Percentiles rank a stretch among this genome's conserved stretches.
These are phyloP conservation scores for Camellia sinensis DNA, from an alignment of 148 eudicot species.

Conservation along the genomic window DNA sequence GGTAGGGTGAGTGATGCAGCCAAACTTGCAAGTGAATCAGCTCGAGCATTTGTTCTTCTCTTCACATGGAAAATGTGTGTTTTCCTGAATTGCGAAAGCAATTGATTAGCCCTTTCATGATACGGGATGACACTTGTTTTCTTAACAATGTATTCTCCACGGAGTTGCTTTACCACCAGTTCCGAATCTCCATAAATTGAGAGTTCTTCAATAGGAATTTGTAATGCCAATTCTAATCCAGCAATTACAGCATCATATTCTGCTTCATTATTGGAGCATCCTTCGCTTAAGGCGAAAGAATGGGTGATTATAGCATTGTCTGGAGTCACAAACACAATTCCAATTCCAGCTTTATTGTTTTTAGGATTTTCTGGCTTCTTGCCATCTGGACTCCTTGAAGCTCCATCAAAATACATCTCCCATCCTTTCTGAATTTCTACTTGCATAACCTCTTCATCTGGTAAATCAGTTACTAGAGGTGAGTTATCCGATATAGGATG, in stretches of 20 bases:
- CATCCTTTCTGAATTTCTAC: background rate
- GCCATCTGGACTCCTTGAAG: conserved; percentile 4
- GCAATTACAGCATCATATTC: too few relatives aligned
- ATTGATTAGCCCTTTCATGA: too few relatives aligned
- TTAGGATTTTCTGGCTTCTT: background rate
- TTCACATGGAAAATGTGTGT: background rate
- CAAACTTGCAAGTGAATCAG: too few relatives aligned
- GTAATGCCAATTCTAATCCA: too few relatives aligned
- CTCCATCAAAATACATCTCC: conserved; percentile 5
- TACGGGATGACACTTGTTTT: too few relatives aligned
- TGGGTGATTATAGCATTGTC: background rate
- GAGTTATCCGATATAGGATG: conserved; percentile 1
- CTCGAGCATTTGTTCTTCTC: background rate
- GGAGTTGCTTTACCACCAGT: too few relatives aligned
- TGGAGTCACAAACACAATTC: background rate
- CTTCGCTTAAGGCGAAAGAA: background rate
- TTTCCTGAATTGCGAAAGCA: background rate
- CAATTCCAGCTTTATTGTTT: background rate
- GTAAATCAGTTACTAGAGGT: background rate
- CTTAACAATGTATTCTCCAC: too few relatives aligned
- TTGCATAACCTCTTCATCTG: background rate
- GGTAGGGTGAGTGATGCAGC: too few relatives aligned
- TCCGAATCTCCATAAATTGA: too few relatives aligned
- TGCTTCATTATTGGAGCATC: too few relatives aligned
- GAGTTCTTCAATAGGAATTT: too few relatives aligned